These are phyloP conservation scores for Leptographium flavum DNA, from an alignment of 2,329 filamentous ascomycete genomes.

Conservation along the genomic window DNA sequence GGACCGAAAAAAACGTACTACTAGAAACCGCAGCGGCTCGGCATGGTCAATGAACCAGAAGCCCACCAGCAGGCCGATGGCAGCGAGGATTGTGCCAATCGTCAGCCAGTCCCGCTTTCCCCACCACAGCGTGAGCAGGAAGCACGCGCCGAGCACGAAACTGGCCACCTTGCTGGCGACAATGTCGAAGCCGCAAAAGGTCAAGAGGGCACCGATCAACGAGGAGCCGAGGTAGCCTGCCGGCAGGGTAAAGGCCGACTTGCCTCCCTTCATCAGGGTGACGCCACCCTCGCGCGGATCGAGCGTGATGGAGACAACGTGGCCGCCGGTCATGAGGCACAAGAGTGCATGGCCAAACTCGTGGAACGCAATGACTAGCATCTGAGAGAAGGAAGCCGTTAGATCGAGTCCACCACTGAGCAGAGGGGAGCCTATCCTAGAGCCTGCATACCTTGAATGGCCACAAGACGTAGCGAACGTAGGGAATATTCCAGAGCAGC, in stretches of 20 bases:
- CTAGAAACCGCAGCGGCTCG: constrained; percentile 55
- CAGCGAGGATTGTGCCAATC: constrained; percentile 52
- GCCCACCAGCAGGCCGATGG: constrained; percentile 55
- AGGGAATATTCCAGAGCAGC: constrained; percentile 66
- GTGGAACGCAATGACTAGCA: constrained; percentile 74
- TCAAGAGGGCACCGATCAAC: constrained; percentile 62
- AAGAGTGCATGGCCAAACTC: constrained; percentile 66
- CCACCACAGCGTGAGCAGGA: constrained; percentile 72
- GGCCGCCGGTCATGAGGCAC: constrained; percentile 57
- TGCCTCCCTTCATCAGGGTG: constrained; percentile 63
- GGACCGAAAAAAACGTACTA: constrained; percentile 3
- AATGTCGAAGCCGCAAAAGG: constrained; percentile 70
- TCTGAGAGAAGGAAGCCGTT: constrained; percentile 27
- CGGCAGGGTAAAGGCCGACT: constrained; percentile 55
- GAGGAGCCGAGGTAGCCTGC: constrained; percentile 68
- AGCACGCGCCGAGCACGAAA: constrained; percentile 57
- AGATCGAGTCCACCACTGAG: neutral
- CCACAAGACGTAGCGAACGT: constrained; percentile 61
- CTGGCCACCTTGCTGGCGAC: constrained; percentile 69
- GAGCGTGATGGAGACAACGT: constrained; percentile 44
- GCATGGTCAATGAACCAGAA: constrained; percentile 73
- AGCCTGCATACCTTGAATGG: constrained; percentile 52
- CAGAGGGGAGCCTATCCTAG: constrained; percentile 3
- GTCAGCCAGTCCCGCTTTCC: constrained; percentile 67
- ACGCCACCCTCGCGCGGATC: constrained; percentile 66